Evolutionary conservation across 768 basidiomycete genomes (phyloP).

Genomic region (Pleurotus djamor): DNA sequence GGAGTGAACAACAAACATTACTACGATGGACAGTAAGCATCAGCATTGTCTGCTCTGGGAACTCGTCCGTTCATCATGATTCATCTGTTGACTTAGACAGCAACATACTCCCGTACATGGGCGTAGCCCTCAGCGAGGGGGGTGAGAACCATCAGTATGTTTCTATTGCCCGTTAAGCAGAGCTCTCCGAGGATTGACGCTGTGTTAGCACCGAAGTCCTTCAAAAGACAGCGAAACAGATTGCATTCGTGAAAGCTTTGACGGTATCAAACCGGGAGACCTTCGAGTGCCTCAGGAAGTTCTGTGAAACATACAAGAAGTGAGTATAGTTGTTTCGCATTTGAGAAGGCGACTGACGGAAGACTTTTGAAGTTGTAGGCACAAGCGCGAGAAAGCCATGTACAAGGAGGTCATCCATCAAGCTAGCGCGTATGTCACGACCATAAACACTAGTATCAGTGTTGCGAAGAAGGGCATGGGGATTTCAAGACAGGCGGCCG

Average conservation of each 20-base stretch:
- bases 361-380: neutral
- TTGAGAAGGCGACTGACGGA: neutral
- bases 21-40: too few relatives aligned
- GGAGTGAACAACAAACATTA: too few relatives aligned
- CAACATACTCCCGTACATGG: too few relatives aligned
- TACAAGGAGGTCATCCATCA: neutral
- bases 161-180: neutral
- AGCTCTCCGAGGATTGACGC: neutral
- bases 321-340: neutral
- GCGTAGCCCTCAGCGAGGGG: neutral
- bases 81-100: too few relatives aligned
- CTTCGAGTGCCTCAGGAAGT: constrained; percentile 1
- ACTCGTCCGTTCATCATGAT: too few relatives aligned
- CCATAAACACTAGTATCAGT: neutral
- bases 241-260: neutral
- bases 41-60: too few relatives aligned
- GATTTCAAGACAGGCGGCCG: neutral
- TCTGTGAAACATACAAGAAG: constrained; percentile 5
- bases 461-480: neutral
- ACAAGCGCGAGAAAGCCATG: neutral
- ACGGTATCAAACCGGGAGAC: constrained; percentile 1
- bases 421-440: neutral
- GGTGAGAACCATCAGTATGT: neutral
- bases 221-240: neutral
- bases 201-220: neutral